Evolutionary conservation across 305 asterid genomes (phyloP).

Genomic region (Ajuga reptans): DNA sequence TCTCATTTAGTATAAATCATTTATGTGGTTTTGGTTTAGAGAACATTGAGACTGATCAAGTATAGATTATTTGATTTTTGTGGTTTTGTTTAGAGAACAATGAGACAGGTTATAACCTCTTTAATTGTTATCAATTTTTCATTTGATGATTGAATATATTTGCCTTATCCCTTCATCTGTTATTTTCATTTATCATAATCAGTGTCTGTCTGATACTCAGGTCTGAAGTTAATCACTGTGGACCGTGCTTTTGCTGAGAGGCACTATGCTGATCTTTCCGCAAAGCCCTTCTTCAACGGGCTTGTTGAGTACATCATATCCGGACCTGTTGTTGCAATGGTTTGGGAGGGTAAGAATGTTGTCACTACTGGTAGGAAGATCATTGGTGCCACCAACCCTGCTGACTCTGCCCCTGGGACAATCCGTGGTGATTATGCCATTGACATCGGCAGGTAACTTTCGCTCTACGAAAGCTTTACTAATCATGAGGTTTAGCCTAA

Average conservation of each 20-base stretch:
- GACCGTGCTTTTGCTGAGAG: conserved; percentile 71
- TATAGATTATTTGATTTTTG: too few relatives aligned
- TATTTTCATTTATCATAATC: not conserved
- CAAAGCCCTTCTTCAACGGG: conserved; percentile 72
- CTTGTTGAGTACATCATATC: conserved; percentile 72
- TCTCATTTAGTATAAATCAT: not conserved
- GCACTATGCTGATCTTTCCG: conserved; percentile 74
- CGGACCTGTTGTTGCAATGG: conserved; percentile 92
- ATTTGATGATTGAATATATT: not conserved
- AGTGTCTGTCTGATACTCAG: conserved; percentile 26
- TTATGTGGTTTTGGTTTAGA: not conserved
- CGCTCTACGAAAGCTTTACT: not conserved
- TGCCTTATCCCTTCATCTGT: not conserved
- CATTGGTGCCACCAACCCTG: conserved; percentile 86
- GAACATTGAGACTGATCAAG: not conserved
- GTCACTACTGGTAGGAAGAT: conserved; percentile 74
- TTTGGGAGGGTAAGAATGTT: conserved; percentile 83
- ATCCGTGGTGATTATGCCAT: conserved; percentile 81
- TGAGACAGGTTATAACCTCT: too few relatives aligned
- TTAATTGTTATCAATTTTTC: too few relatives aligned
- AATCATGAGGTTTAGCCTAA: too few relatives aligned
- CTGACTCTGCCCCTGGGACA: conserved; percentile 79
- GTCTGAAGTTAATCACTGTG: conserved; percentile 63
- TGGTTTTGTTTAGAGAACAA: too few relatives aligned
- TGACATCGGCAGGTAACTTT: conserved; percentile 71